Conservation (phyloP, 495 filamentous ascomycete genomes). For the Podospora australis region DNA sequence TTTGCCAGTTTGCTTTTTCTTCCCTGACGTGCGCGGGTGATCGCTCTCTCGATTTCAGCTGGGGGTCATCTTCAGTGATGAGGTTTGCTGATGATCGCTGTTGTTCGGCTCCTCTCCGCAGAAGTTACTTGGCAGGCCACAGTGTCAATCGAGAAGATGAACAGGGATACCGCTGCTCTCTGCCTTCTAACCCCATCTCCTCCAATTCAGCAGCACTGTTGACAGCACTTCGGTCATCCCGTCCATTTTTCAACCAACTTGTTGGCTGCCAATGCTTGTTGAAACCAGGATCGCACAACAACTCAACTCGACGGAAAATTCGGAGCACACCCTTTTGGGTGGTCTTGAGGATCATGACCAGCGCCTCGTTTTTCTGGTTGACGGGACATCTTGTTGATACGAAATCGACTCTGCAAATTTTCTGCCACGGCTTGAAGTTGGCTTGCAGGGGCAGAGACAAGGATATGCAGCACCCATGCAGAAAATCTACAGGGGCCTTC, state of each 20-base stretch:
- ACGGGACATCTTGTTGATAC: neutral
- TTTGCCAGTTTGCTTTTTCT: neutral
- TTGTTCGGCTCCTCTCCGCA: slow-evolving; percentile 9
- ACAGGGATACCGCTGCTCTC: neutral
- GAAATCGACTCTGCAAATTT: neutral
- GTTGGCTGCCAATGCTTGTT: neutral
- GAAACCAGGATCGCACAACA: no score
- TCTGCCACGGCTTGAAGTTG: neutral
- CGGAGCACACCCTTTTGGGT: no score
- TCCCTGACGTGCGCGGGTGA: neutral
- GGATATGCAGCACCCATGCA: slow-evolving; percentile 10
- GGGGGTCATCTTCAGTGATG: slow-evolving; percentile 2
- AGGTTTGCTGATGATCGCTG: slow-evolving; percentile 10
- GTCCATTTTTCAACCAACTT: neutral
- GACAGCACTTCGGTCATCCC: neutral
- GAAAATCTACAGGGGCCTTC: slow-evolving; percentile 10
- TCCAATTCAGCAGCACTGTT: neutral
- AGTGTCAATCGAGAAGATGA: neutral
- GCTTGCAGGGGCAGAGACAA: slow-evolving; percentile 5
- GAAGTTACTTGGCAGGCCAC: neutral
- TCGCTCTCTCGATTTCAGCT: neutral
- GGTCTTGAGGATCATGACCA: no score
- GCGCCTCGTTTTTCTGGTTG: no score
- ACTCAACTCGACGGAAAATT: no score
- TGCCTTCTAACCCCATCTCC: neutral